Percentiles rank a stretch among this genome's conserved stretches.
Evolutionary conservation across 1,139 yeast genomes (phyloP).

Genomic region (Suhomyces choctaworum): DNA sequence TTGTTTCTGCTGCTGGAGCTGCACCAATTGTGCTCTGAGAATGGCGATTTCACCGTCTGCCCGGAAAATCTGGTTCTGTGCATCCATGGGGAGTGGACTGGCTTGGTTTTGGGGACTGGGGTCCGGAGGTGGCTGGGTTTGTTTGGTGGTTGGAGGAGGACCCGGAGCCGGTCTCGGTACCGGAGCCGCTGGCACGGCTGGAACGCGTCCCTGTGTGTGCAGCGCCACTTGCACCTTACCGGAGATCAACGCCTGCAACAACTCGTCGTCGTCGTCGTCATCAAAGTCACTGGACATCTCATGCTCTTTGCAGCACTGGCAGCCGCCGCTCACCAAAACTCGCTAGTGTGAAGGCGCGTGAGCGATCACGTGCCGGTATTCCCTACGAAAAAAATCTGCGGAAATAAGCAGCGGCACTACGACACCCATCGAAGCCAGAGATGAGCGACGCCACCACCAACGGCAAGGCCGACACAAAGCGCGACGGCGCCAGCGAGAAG

Average conservation of each 20-base stretch:
- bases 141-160: not conserved
- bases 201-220: not conserved
- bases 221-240: conserved; percentile 14
- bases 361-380: conserved; percentile 12
- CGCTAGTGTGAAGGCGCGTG: no score
- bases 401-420: no score
- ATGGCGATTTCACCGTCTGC: conserved; percentile 82
- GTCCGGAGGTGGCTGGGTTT: no score
- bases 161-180: not conserved
- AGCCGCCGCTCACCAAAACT: no score
- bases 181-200: not conserved
- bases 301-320: not conserved
- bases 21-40: conserved; percentile 61
- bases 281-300: conserved; percentile 28
- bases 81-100: conserved; percentile 7
- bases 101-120: not conserved
- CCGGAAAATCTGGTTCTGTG: conserved; percentile 35
- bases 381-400: no score
- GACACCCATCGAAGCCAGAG: no score
- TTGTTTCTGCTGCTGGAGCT: conserved; percentile 45
- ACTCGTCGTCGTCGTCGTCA: conserved; percentile 45
- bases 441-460: conserved; percentile 10
- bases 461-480: conserved; percentile 9
- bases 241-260: conserved; percentile 23
- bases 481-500: conserved; percentile 22